phyloP scores from a whole-genome alignment of 2,329 filamentous ascomycete species.

The Cordyceps javanica region DNA sequence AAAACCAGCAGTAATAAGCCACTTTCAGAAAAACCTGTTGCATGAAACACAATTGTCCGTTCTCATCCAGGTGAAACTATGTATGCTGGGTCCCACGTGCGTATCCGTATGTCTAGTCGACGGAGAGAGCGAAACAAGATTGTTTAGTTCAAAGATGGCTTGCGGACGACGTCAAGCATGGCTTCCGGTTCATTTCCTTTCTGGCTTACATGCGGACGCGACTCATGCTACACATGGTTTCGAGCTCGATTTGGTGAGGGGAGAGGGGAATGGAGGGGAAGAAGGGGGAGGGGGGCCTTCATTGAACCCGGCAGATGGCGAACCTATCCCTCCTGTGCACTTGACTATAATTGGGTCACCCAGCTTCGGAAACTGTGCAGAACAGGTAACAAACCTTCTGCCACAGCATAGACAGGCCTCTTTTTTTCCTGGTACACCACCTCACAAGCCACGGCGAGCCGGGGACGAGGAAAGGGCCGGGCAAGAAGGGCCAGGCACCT shows the following conservation, averaged over 20 bases:
- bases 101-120: neutral
- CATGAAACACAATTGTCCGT: slow-evolving; percentile 3
- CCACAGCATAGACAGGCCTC: too few species aligned
- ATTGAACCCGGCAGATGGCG: neutral
- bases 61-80: neutral
- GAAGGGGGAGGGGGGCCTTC: neutral
- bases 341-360: neutral
- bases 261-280: neutral
- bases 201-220: neutral
- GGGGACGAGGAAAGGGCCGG: neutral
- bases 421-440: neutral
- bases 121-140: neutral
- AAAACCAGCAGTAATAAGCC: neutral
- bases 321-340: neutral
- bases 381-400: too few species aligned
- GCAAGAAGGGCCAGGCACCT: neutral
- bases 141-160: neutral
- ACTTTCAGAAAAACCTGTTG: neutral
- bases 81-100: neutral
- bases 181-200: too few species aligned
- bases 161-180: too few species aligned
- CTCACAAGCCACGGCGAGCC: neutral
- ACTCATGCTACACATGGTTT: neutral
- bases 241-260: neutral
- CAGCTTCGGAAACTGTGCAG: neutral